These are phyloP conservation scores for Lactarius evosmus DNA, from an alignment of 768 basidiomycete species.

Conservation along the genomic window DNA sequence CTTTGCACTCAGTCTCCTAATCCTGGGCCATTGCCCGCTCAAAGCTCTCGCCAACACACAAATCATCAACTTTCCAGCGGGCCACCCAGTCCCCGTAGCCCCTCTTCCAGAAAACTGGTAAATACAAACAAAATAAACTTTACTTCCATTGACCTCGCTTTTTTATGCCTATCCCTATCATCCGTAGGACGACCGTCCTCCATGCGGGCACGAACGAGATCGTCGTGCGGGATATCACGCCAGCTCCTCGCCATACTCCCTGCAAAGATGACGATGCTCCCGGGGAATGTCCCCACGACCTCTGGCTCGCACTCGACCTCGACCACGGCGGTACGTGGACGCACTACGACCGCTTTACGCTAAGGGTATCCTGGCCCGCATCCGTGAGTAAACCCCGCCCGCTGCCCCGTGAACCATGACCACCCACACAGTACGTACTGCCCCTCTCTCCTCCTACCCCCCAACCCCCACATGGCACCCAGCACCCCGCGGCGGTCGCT, in stretches of 20 bases:
- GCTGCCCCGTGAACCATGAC: no score
- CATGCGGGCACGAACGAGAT: slow-evolving; percentile 38
- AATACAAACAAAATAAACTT: background rate
- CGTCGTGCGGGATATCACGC: slow-evolving; percentile 43
- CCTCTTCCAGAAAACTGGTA: slow-evolving; percentile 29
- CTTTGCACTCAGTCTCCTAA: background rate
- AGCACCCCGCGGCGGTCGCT: slow-evolving; percentile 9
- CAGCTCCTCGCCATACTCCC: slow-evolving; percentile 37
- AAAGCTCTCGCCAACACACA: slow-evolving; percentile 54
- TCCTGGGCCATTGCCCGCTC: background rate
- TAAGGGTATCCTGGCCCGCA: slow-evolving; percentile 39
- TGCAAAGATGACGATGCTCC: slow-evolving; percentile 34
- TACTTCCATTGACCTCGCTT: background rate
- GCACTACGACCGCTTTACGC: slow-evolving; percentile 33
- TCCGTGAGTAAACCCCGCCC: slow-evolving; percentile 29
- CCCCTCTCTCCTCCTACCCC: background rate
- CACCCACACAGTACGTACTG: background rate
- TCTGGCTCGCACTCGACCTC: slow-evolving; percentile 35
- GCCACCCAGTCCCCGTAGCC: slow-evolving; percentile 32
- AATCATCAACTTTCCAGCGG: slow-evolving; percentile 54
- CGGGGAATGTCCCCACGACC: slow-evolving; percentile 32
- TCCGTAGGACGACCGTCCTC: slow-evolving; percentile 39
- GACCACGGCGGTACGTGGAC: slow-evolving; percentile 31
- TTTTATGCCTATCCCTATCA: no score
- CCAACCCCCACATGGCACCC: background rate